Evolutionary conservation across 768 basidiomycete species (phyloP), one percentile per base, ranked within the genome.

Genomic region (Lentinula guzmanii): DNA sequence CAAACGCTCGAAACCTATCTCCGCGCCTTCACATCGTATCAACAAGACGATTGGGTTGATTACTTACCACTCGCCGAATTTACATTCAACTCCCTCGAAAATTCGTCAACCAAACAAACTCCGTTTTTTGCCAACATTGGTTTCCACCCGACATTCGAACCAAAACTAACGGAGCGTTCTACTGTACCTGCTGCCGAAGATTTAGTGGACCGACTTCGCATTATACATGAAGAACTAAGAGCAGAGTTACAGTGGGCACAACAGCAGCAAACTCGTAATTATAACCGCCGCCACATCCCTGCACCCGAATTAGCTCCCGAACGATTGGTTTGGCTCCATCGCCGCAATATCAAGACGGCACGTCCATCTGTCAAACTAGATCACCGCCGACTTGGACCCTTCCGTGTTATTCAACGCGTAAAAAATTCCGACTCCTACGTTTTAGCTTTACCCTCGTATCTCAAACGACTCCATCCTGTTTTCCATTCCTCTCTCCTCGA

Each of bases 21-120:
- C 5, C 70, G 70, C 9, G 62, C 69, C 33, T 78, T 73, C 52
- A 65, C 60, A 51, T 71, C 67, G 0, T 76, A 75, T 45, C 71
- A 77, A 21, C 80, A 80, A 60, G 75, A 79, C 57, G 67, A 80
- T 61, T 80, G 77, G 78, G 71, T 71, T 3, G 71, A 76, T 16
- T 72, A 70, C 41, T 68, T 81, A 0, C 70, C 76, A 0, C 64
- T 79, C 16, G 74, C 75, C 5, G 75, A 81, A 63, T 80, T 81
- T 62, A 64, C 69, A 0, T 76, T 72, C 67, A 81, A 81, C 63
- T 77, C 77, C 51, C 37, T 64, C 33, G 60, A 62, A 2, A 74
- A 75, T 55, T 35, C 69, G 1, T 72, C 76, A 0, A 78, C 75
- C 37, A 62, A 69, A 41, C 62, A 68, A 46, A 68, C 75, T 15